Evolutionary conservation across 768 basidiomycete species (phyloP).

Genomic region (Thelephora aurantiotincta): DNA sequence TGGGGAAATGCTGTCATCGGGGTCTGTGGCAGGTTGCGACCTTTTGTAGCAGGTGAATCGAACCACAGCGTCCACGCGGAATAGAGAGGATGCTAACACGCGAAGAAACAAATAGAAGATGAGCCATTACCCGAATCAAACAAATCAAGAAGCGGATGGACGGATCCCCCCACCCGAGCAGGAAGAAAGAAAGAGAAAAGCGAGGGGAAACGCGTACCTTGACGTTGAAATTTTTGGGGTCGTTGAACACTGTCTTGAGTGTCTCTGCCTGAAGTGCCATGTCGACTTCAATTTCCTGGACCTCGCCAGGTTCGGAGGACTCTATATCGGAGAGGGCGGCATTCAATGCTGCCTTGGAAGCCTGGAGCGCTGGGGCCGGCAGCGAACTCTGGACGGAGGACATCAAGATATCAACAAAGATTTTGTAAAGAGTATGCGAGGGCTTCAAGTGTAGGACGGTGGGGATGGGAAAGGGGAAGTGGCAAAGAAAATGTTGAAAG

Average conservation of each 20-base stretch:
- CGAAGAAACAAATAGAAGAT: background rate
- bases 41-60: conserved; percentile 87
- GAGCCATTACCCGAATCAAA: background rate
- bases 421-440: conserved; percentile 11
- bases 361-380: conserved; percentile 54
- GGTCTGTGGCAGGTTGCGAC: conserved; percentile 76
- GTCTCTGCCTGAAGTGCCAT: conserved; percentile 73
- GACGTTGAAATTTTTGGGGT: conserved; percentile 89
- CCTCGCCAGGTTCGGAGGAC: conserved; percentile 61
- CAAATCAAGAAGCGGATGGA: background rate
- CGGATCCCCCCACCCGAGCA: background rate
- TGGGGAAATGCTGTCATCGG: conserved; percentile 69
- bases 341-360: conserved; percentile 65
- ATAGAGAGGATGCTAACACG: conserved; percentile 73
- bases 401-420: conserved; percentile 14
- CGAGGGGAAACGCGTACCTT: conserved; percentile 41
- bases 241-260: conserved; percentile 87
- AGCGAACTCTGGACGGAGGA: conserved; percentile 35
- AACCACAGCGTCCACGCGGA: conserved; percentile 98
- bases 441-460: too few relatives aligned
- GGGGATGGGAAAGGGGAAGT: background rate
- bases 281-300: conserved; percentile 55
- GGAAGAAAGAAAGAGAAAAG: background rate
- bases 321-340: conserved; percentile 54
- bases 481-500: conserved; percentile 5